Evolutionary conservation across 2,329 filamentous ascomycete genomes (phyloP), one percentile per base, ranked within the genome.

Genomic region (Xylariaceae sp.): DNA sequence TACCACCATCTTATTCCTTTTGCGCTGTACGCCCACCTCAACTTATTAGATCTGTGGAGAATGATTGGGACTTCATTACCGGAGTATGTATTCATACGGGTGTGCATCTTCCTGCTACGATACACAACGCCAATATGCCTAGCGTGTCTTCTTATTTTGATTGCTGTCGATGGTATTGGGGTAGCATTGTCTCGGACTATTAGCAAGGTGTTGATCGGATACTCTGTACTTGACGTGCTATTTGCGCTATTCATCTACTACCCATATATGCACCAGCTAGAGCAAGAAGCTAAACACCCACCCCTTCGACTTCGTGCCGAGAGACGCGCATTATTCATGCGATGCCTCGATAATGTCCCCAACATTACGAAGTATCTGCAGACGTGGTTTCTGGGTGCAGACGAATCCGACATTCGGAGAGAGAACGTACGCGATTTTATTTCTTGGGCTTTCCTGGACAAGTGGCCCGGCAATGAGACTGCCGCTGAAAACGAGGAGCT

Each of bases 361-460:
- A 78, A 84, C 57, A 72, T 76, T 0, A 79, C 82, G 48, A 69
- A 69, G 18, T 90, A 87, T 63, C 59, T 91, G 35, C 75, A 73
- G 42, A 75, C 77, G 55, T 91, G 87, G 87, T 89, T 89, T 59
- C 74, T 84, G n/a, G 82, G 81, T 26, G 82, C 85, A 1, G 73
- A 79, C 8, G 52, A 75, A 1, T 67, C 74, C 15, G 83, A 86
- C 27, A 83, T 91, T 49, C 76, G 79, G 37, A 74, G 80, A n/a
- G 85, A 89, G n/a, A 88, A 90, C 62, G 70, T 89, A 46, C 79
- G 77, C 59, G 83, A 88, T 57, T 89, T 88, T 61, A 68, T 88
- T 18, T 74, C 81, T 7, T 91, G 87, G 87, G 85, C 82, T 1
- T 84, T 90, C 63, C 82, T 87, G 54, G 84, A 86, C 41, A 63